Percentiles rank a stretch among this genome's conserved stretches.
These are phyloP conservation scores for Leptomonas pyrrhocoris DNA, from an alignment of 208 protist species.

Conservation along the genomic window DNA sequence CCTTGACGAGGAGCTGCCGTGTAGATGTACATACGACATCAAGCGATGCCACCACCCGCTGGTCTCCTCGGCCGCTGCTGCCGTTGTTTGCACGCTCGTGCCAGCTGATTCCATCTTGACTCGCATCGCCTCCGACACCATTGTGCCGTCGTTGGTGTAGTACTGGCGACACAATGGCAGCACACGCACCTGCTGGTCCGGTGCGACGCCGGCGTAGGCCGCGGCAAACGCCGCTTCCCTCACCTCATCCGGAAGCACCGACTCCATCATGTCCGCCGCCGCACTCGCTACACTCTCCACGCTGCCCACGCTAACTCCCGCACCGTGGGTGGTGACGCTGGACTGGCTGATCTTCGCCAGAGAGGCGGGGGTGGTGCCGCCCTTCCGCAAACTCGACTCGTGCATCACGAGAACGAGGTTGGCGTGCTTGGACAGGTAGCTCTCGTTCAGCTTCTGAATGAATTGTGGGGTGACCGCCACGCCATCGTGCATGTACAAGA, in stretches of 20 bases:
- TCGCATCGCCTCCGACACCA: slow-evolving; percentile 3
- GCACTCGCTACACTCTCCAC: slow-evolving; percentile 14
- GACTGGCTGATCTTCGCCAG: slow-evolving; percentile 21
- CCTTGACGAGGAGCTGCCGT: neutral
- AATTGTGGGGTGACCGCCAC: slow-evolving; percentile 74
- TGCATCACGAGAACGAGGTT: slow-evolving; percentile 84
- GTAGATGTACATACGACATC: neutral
- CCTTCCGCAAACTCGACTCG: slow-evolving; percentile 65
- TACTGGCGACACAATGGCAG: slow-evolving; percentile 49
- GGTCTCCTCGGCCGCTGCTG: neutral
- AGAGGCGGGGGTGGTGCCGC: slow-evolving; percentile 43
- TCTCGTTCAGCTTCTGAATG: slow-evolving; percentile 56
- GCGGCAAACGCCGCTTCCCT: slow-evolving; percentile 3
- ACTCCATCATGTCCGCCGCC: slow-evolving; percentile 24
- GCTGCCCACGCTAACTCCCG: neutral
- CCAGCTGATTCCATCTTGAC: neutral
- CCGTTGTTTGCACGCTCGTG: neutral
- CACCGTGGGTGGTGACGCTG: neutral
- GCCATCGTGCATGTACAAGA: slow-evolving; percentile 74
- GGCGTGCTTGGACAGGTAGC: slow-evolving; percentile 64
- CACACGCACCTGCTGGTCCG: slow-evolving; percentile 30
- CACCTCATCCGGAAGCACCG: slow-evolving; percentile 26
- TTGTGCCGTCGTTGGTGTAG: slow-evolving; percentile 30
- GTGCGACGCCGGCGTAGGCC: neutral
- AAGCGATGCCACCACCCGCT: slow-evolving; percentile 7